Evolutionary conservation across 1,284 basidiomycete species (phyloP), one percentile per base, ranked within the genome.

Genomic region (Cutaneotrichosporon sp.): DNA sequence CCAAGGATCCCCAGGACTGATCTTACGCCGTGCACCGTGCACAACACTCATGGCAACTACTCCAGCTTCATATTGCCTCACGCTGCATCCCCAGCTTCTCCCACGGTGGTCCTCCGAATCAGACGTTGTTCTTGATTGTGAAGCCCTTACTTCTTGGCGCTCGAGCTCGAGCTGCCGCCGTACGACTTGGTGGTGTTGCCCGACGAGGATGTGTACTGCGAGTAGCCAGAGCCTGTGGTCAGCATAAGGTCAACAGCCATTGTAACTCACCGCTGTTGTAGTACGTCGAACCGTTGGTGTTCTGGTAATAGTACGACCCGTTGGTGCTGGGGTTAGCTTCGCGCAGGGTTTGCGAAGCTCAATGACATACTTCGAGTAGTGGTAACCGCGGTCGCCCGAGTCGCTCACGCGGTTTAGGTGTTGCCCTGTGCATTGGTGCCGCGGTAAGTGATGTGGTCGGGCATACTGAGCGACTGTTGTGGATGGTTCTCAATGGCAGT

Each of bases 201-300:
- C 19, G 70, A 74, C 11, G 81, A 76, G 5, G 80, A 72, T 2
- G 80, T 83, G 66, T 83, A 82, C 57, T 77, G 70, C 14, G 79
- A 68, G 53, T 75, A 71, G 0, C 82, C 82, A 6, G 19, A 50
- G 2, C 80, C 81, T 47, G 34, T 9, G 2, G 48, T 47, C 46
- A 58, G 44, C 39, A 19, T n/a, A 16, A 27, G 8, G n/a, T n/a
- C 19, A 17, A 20, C 3, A 19, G 10, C 25, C 11, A 41, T 14
- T 5, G 17, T 9, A 7, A 42, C 62, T 39, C 47, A 64, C 67
- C 67, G 34, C 38, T 75, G 65, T 83, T 79, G 63, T 83, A 79
- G 61, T 84, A 84, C 3, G 74, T 83, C 2, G 81, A 83, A 0
- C 81, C 81, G 49, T 84, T 76, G 31, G 81, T 75, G 73, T 84